Conservation (phyloP, 2,329 filamentous ascomycete genomes). For the Verticillium isaacii region DNA sequence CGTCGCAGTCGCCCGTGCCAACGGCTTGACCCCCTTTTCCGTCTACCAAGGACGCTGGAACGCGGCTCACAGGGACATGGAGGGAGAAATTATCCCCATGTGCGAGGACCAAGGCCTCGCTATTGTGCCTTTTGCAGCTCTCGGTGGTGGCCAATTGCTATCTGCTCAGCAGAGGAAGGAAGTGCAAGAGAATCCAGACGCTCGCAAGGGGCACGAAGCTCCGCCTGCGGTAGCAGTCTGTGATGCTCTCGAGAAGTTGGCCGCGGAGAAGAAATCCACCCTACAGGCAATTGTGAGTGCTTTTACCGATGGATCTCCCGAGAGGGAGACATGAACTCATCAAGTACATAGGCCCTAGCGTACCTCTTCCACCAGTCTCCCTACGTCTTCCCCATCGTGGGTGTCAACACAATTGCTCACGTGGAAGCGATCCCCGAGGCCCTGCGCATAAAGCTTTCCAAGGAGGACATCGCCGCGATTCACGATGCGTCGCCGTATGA, state of each 20-base stretch:
- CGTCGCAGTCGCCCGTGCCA: slow-evolving; percentile 18
- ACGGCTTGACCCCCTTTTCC: slow-evolving; percentile 28
- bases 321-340: no score
- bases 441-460: slow-evolving; percentile 44
- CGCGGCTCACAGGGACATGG: slow-evolving; percentile 25
- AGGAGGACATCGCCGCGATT: slow-evolving; percentile 50
- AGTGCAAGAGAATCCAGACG: slow-evolving; percentile 10
- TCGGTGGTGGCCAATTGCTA: slow-evolving; percentile 48
- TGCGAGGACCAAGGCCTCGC: slow-evolving; percentile 39
- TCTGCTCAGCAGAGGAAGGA: slow-evolving; percentile 25
- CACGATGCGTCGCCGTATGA: slow-evolving; percentile 49
- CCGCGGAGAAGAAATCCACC: slow-evolving; percentile 4
- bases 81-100: slow-evolving; percentile 37
- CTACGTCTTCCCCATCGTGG: slow-evolving; percentile 58
- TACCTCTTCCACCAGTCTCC: slow-evolving; percentile 57
- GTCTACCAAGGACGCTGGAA: slow-evolving; percentile 34
- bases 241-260: slow-evolving; percentile 9
- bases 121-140: slow-evolving; percentile 53
- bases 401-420: slow-evolving; percentile 56
- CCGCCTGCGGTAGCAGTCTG: background rate
- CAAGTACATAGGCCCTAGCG: slow-evolving; percentile 31
- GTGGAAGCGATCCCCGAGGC: slow-evolving; percentile 57
- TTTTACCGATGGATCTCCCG: no score
- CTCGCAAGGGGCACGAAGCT: background rate
- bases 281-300: slow-evolving; percentile 18